Evolutionary conservation across 805 yeast genomes (phyloP), one percentile per base, ranked within the genome.

Genomic region (Kodamaea kaohsiungensis): DNA sequence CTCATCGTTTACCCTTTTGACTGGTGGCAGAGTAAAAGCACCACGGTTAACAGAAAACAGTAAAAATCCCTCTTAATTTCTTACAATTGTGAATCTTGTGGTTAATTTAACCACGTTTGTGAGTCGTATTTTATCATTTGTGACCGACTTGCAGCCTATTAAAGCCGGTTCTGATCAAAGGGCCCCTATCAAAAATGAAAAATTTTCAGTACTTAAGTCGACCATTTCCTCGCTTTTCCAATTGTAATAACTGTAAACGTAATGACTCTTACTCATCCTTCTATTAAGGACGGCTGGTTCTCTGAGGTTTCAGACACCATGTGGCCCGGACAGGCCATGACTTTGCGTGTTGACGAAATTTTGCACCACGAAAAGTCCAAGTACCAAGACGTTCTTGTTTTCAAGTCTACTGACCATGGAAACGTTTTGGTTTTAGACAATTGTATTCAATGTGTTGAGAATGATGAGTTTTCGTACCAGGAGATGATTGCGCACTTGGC

Each of bases 291-390:
- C 73, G 98, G 98, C 67, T 93, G 99, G 99, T 93, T 93, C 78
- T 86, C 93, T 65, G 99, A 93, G 75, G 80, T 89, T 71, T 89
- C 96, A 61, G 90, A 92, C 72, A 89, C 96, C 69, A 88, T 91
- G 90, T 93, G 97, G 96, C 98, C 99, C 30, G 99, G 99, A 61
- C 97, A 92, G 81, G 98, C 98, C 62, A 87, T 95, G 95, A 83
- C 91, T 51, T 80, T 93, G 63, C 83, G 86, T 60, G 98, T 93
- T 55, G 91, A 93, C 62, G 85, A 91, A 72, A 83, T 93, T 51
- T 80, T 93, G 61, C 91, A 89, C 75, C 88, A 83, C 58, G 96
- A 88, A 71, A 82, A 87, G 72, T 89, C 97, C 56, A 82, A 86
- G 72, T 93, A 88, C 74, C 99, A 93, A 78, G 98, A 93, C 67